Evolutionary conservation across 1,139 yeast genomes (phyloP), one percentile per base, ranked within the genome.

Genomic region (Diutina ranongensis): DNA sequence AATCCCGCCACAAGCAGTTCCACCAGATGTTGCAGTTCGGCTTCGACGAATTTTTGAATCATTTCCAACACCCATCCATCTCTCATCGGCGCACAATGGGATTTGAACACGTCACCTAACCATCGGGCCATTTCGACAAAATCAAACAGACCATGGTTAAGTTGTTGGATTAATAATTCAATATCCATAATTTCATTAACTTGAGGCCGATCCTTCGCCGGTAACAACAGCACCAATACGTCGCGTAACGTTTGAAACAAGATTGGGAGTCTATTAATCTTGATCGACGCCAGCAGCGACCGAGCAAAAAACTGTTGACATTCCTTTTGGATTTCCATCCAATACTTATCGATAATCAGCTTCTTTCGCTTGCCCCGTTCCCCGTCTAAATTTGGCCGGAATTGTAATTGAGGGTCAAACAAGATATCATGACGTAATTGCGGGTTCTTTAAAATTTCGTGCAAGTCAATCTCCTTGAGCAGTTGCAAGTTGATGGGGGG

Each of bases 1-100:
- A 89, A 67, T 2, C 95, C 96, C 46, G 80, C 86, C 40, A 86
- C 85, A 45, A 88, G 66, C 48, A 72, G 71, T 15, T 69, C 59
- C 12, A 80, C 76, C 19, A 80, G 72, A 51, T 68, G 66, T 31
- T 69, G 67, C n/a, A 63, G 59, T 50, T 76, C 76, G 20, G 94
- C 87, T 48, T 71, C 72, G 47, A 70, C 72, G 57, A 88, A 83
- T 55, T 79, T 76, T n/a, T 61, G 58, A 47, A 77, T 78, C 94
- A 89, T 86, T 55, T 82, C 85, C 55, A 81, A 85, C 40, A 88
- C 95, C 87, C 94, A 83, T 44, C 77, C 68, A 62, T 87, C 96
- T 56, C 97, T 75, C 95, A 87, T 87, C 49, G 97, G 97, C 10
- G 97, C 96, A 65, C 97, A 88, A 60, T 83, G 94, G 48, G 78